Evolutionary conservation across 1,284 basidiomycete genomes (phyloP).

Genomic region (Ceratobasidium sp.): DNA sequence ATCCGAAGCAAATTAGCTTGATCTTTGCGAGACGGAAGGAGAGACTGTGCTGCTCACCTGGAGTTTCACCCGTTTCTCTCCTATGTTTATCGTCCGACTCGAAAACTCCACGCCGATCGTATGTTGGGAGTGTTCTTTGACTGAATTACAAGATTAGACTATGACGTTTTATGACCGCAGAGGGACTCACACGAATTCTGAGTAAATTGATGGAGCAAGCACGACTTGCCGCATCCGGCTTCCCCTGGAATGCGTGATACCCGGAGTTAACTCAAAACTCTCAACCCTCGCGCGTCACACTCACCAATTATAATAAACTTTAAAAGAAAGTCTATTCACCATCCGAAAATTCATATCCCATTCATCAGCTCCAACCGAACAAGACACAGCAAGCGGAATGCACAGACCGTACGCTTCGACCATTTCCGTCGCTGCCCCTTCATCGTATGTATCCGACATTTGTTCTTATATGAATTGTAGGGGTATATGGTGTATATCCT

Average conservation of each 20-base stretch:
- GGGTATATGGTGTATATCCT: conserved; percentile 13
- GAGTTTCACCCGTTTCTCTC: conserved; percentile 93
- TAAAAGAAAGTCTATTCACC: conserved; percentile 87
- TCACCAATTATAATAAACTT: conserved; percentile 97
- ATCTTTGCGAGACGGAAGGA: neutral
- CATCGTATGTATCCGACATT: conserved; percentile 51
- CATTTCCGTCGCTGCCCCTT: conserved; percentile 87
- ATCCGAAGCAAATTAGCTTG: neutral
- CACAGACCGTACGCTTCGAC: conserved; percentile 89
- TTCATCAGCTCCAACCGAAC: neutral
- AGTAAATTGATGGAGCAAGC: conserved; percentile 94
- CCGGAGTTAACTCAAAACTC: conserved; percentile 1
- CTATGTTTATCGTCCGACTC: conserved; percentile 87
- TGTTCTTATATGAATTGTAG: neutral
- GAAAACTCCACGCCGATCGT: conserved; percentile 98
- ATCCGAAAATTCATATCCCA: neutral
- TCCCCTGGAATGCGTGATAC: conserved; percentile 72
- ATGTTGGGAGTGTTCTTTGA: conserved; percentile 96
- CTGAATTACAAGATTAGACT: conserved; percentile 60
- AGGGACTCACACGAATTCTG: conserved; percentile 86
- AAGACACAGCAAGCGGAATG: conserved; percentile 1
- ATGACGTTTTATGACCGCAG: neutral
- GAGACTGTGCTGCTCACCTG: conserved; percentile 70
- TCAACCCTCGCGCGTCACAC: conserved; percentile 50
- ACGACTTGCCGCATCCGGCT: conserved; percentile 97